A percentile compares a stretch with the other conserved stretches of the same genome.
Conservation (phyloP, 2,329 filamentous ascomycete species). For the Fusarium concolor region DNA sequence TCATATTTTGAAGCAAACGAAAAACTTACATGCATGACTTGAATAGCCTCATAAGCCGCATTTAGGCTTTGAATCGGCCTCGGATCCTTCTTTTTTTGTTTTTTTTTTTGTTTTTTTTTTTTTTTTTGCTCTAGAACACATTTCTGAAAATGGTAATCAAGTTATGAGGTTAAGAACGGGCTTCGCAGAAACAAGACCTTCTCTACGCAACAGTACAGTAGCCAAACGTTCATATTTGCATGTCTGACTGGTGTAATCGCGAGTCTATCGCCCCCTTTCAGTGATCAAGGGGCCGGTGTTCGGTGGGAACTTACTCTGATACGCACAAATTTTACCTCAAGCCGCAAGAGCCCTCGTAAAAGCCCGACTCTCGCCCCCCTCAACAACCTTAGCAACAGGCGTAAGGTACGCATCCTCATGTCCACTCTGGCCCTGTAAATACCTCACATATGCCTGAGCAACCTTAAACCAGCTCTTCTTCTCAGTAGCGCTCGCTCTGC, state of each 20-base stretch:
- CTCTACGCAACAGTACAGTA: neutral
- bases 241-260: neutral
- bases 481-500: constrained; percentile 67
- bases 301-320: neutral
- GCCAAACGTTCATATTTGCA: neutral
- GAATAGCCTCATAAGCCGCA: neutral
- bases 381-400: constrained; percentile 67
- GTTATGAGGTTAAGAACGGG: neutral
- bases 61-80: neutral
- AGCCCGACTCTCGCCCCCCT: constrained; percentile 65
- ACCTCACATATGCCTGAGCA: constrained; percentile 66
- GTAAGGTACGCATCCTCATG: constrained; percentile 55
- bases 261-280: too few species aligned
- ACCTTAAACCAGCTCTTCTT: constrained; percentile 70
- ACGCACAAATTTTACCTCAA: neutral
- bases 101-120: too few species aligned
- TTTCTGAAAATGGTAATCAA: neutral
- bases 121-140: neutral
- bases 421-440: constrained; percentile 51
- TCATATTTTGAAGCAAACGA: neutral
- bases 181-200: neutral
- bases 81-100: neutral
- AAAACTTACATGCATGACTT: neutral
- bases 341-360: constrained; percentile 62
- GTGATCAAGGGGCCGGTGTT: neutral